Percentiles rank a stretch among this genome's conserved stretches.
Evolutionary conservation across 768 basidiomycete genomes (phyloP).

Genomic region (Amyloporia xantha): DNA sequence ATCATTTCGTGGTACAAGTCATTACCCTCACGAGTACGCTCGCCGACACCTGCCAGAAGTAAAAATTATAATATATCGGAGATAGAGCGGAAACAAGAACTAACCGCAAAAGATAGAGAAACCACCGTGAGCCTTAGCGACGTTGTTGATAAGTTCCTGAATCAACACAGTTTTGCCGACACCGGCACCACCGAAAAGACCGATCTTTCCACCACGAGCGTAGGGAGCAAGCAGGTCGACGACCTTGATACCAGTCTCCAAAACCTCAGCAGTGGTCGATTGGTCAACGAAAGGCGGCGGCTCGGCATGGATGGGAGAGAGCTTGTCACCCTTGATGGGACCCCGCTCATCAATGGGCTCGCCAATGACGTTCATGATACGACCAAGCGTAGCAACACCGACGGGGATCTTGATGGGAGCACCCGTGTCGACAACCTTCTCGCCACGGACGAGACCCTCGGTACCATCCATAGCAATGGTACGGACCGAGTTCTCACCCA

Average conservation of each 20-base stretch:
- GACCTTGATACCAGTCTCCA: constrained; percentile 99
- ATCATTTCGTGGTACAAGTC: constrained; percentile 99
- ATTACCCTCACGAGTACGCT: constrained; percentile 99
- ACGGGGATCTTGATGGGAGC: constrained; percentile 96
- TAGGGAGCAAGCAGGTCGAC: constrained; percentile 99
- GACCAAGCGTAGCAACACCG: constrained; percentile 88
- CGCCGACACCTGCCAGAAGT: constrained; percentile 75
- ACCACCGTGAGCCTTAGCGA: constrained; percentile 99
- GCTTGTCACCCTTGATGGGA: constrained; percentile 93
- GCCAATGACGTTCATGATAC: constrained; percentile 99
- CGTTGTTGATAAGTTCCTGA: constrained; percentile 99
- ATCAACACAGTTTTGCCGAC: constrained; percentile 99
- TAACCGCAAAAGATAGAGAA: constrained; percentile 98
- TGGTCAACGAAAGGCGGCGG: constrained; percentile 97
- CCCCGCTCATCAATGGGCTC: constrained; percentile 99
- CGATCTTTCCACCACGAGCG: constrained; percentile 99
- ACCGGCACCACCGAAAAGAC: constrained; percentile 99
- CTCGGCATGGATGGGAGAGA: constrained; percentile 92
- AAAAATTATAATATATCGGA: background rate
- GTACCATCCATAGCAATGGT: constrained; percentile 99
- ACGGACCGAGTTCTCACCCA: constrained; percentile 98
- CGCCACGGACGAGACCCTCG: constrained; percentile 98
- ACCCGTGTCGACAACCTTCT: constrained; percentile 96
- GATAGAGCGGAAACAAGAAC: constrained; percentile 19
- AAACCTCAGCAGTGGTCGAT: constrained; percentile 96